Base-by-base conservation (phyloP, 331 rosid species). In the Quercus tomentella region DNA sequence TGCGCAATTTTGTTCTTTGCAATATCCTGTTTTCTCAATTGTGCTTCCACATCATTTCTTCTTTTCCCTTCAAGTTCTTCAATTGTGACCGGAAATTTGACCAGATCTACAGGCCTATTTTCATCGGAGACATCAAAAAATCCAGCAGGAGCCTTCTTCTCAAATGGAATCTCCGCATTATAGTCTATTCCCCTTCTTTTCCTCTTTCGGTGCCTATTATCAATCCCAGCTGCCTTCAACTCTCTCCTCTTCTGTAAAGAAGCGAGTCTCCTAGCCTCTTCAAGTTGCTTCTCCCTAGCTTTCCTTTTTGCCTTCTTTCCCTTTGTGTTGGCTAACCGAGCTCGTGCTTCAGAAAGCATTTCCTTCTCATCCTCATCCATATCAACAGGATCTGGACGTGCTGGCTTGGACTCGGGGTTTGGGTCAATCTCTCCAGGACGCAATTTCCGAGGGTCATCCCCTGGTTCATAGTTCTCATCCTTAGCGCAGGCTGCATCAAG, bases 351-450 rank as follows among this genome's bases (percentile, higher is more conserved):
- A 0, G 98, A 94, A 87, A 94, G 94, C 98, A 94, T 94, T 83
- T 94, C 98, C 84, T 94, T 94, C 89, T 94, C 98, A 82, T 94
- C 98, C 91, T 94, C 98, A 72, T 94, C 98, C 98, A 92, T 94
- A 83, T 94, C 98, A 77, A 94, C 97, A 17, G 98, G 98, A 79
- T 94, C 98, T 2, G 98, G 98, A 0, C 98, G 93, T 12, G 98
- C 98, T 69, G 98, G 98, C 82, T 94, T 92, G 0, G 98, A 92
- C 76, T 94, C 98, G 0, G 98, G 97, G 73, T 94, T 94, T 3
- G 98, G 98, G 74, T 94, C 98, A 70, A 94, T 94, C 87, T 94
- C 98, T 61, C 98, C 98, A 1, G 98, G 98, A 12, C 97, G 93
- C 88, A 94, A 80, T 56, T 94, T 94, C 49, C 98, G 81, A 3